Base-by-base conservation (phyloP, 352 stramenopile genomes). In the Aphanomyces astaci region DNA sequence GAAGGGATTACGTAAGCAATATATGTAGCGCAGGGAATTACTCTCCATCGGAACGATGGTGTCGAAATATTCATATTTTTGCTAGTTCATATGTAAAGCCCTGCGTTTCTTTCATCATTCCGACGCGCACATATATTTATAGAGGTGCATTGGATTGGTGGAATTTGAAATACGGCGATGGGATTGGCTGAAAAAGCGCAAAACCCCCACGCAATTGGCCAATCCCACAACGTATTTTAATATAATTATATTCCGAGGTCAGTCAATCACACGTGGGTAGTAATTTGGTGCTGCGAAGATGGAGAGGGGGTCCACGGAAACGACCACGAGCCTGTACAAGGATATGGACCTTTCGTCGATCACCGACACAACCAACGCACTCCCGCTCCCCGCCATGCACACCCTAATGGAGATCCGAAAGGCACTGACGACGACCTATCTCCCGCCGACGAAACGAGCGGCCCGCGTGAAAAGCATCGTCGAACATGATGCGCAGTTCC, bases 381-480 rank as follows among this genome's bases (percentile, higher is more conserved):
- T 68, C 10, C 43, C 62, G 24, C 28, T 68, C 4, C 62, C 62
- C 2, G 62, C 62, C 11, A 68, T 68, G 62, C 62, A 68, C 31
- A 43, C 62, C 2, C 25, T 68, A 9, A 43, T 56, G 25, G 62
- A 43, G 4, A 39, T 68, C 28, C 7, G 25, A 30, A 43, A 40
- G 30, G 62, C 62, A 43, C 28, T 68, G 62, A 31, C 1, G n/a
- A 22, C 54, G 11, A 39, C 48, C 36, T 57, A 59, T 15, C 51
- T 68, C 28, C 48, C 62, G 30, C 62, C 62, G 51, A 51, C 62
- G 31, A 49, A 68, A 32, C 62, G 62, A 33, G 62, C 62, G 3
- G 62, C 62, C 15, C 62, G 62, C 4, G 43, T 48, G 11, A 57
- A 68, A n/a, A 33, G 62, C 32, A 51, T 68, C 32, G 62, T 68